Evolutionary conservation across 73 alveolate species (phyloP), one percentile per base, ranked within the genome.

Genomic region (Tetrahymena thermophila): DNA sequence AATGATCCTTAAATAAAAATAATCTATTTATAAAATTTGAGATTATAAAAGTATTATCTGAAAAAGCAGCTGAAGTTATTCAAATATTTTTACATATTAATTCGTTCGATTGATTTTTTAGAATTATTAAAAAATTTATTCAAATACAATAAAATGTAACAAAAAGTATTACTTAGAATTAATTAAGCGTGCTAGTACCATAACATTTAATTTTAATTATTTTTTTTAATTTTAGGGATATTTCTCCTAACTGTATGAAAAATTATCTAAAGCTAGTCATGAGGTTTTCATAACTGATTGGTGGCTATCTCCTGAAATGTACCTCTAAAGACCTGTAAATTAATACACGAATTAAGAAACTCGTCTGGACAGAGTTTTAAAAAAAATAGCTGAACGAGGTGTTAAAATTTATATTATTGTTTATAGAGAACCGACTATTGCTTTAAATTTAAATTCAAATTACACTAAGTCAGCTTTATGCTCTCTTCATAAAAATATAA

Each of bases 241-340:
- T 85, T 97, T 95, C 57, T 34, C 56, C 0, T 97, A 94, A 28
- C 95, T 97, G 13, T 95, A 85, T 58, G 96, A 94, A 43, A 56
- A 96, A 13, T 93, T 98, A 17, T 93, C 40, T 43, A 44, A 95
- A 10, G 99, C 99, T 35, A 96, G 96, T 94, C 96, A 97, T 85
- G 96, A 97, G 21, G 97, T 98, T 23, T 98, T 97, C 84, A 99
- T 99, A 13, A 98, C 99, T 58, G 99, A 99, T 97, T 99, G 99
- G 99, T 99, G 99, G 99, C 97, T 99, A 93, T 96, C 99, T 93
- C 99, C 99, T 35, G 99, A 98, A 93, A 93, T 98, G 34, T 98
- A 96, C 94, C 56, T 98, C 35, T 98, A 97, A 85, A 94, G 99
- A 94, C 99, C 99, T 8, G 97, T 97, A 1, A 57, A 85, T 85